Evolutionary conservation across 805 yeast genomes (phyloP).

Genomic region (Lachancea meyersii): DNA sequence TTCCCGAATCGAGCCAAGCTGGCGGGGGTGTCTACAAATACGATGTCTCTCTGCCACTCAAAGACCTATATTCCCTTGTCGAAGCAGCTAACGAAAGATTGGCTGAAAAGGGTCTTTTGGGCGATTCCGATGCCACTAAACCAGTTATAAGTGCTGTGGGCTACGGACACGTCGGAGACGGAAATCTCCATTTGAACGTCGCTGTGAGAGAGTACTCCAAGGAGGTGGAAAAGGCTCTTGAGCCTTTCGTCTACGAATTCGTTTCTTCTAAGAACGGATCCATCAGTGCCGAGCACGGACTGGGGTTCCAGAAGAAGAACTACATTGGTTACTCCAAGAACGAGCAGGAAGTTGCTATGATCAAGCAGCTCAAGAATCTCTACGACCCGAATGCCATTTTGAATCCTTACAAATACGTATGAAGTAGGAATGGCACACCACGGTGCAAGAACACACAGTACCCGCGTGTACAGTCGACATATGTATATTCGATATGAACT

Average conservation of each 20-base stretch:
- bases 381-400: slow-evolving; percentile 88
- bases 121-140: slow-evolving; percentile 46
- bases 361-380: slow-evolving; percentile 69
- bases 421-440: slow-evolving; percentile 14
- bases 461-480: too few relatives aligned
- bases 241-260: slow-evolving; percentile 95
- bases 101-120: slow-evolving; percentile 49
- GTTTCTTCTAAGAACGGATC: slow-evolving; percentile 69
- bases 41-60: slow-evolving; percentile 87
- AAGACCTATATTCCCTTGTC: slow-evolving; percentile 74
- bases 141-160: slow-evolving; percentile 91
- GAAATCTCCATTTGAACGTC: slow-evolving; percentile 90
- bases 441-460: background rate
- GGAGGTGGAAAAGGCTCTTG: slow-evolving; percentile 71
- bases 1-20: slow-evolving; percentile 80
- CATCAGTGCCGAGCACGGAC: slow-evolving; percentile 94
- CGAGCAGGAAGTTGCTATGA: slow-evolving; percentile 60
- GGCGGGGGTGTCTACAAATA: slow-evolving; percentile 96
- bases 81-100: slow-evolving; percentile 66
- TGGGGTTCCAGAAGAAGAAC: slow-evolving; percentile 93
- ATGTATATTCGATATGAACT: background rate
- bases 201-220: slow-evolving; percentile 79
- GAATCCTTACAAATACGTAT: slow-evolving; percentile 91
- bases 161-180: slow-evolving; percentile 98
- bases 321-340: slow-evolving; percentile 82